Base-by-base conservation (phyloP, 441 rosid species). In the Erysimum cheiri region DNA sequence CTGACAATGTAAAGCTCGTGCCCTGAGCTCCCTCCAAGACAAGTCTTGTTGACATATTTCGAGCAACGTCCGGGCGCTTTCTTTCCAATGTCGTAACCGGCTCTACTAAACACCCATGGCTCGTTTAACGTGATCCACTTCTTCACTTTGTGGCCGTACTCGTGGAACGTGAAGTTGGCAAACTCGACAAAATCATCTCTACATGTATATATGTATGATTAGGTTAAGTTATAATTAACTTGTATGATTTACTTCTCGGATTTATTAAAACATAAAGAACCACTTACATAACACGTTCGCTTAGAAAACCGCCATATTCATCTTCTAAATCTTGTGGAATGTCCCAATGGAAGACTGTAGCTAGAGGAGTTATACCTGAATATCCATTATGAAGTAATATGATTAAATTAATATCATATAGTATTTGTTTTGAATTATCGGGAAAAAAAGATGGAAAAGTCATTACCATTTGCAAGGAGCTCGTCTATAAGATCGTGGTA, bases 331-430 rank as follows among this genome's bases (percentile, higher is more conserved):
- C 60, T 53, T 63, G 70, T 1, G 76, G 76, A 44, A 37, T 64
- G 36, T 79, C 83, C 81, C 78, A 82, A 54, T 79, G 81, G 53
- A 70, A 75, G 19, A 79, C 39, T 0, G 85, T 79, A 40, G 59
- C 83, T 40, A 71, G 59, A 1, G 81, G 83, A 26, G 64, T 63
- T 17, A 82, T 64, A n/a, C 71, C 85, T 82, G 32, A n/a, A 65
- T 7, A 36, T n/a, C n/a, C 4, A 28, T 43, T 14, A 46, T 22
- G 7, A 7, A 19, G 22, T 15, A 44, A n/a, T 19, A 4, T 22
- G 24, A 8, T 12, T 12, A 48, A 22, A 48, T 10, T 48, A 48
- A 22, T 22, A 6, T 48, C 53, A 22, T 8, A 3, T 48, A 9
- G 8, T 8, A 22, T 46, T 8, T 7, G 19, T 46, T 46, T 48